Base-by-base conservation (phyloP, 805 yeast species). In the Kazachstania psychrophila region DNA sequence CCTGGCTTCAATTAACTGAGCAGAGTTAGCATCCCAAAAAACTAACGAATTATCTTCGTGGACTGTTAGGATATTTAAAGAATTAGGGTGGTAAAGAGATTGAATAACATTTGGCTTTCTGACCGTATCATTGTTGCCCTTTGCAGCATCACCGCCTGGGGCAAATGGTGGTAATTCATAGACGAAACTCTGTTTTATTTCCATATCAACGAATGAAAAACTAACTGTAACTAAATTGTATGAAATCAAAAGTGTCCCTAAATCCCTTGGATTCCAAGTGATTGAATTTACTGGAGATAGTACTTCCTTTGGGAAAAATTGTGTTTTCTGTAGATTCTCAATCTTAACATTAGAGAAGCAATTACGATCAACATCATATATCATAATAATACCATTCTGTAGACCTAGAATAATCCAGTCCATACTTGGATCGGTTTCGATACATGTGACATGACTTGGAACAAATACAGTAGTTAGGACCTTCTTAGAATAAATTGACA, bases 11-110 rank as follows among this genome's bases (percentile, higher is more conserved):
- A 92, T 64, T 30, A 76, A 60, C 12, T 74, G 73, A 0, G 94
- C 96, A 25, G 77, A 77, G 23, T 76, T 69, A 1, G 85, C 81
- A 58, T 92, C 98, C 96, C 97, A 92, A 52, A 92, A 92, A 2
- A 76, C 95, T 25, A 92, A 51, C 0, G 94, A 73, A 37, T 89
- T 89, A 51, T 88, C 95, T 16, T 66, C 77, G 57, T 89, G 94
- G 2, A 76, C 70, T 0, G 95, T 79, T 15, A 83, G 69, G 3
- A 85, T 62, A 53, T 88, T 94, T 31, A 87, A 69, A 0, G 97
- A 96, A 52, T 86, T 86, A 2, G 99, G 98, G 58, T 89, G 96
- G 74, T 84, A 92, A 23, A 74, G 65, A 0, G 95, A 78, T 34
- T 77, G 62, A 1, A 62, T 40, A 0, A 68, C 47, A 16, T 51